A percentile compares a stretch with the other conserved stretches of the same genome.
Evolutionary conservation across 106 monocot species (phyloP).

Genomic region (Dioscorea dumetorum): DNA sequence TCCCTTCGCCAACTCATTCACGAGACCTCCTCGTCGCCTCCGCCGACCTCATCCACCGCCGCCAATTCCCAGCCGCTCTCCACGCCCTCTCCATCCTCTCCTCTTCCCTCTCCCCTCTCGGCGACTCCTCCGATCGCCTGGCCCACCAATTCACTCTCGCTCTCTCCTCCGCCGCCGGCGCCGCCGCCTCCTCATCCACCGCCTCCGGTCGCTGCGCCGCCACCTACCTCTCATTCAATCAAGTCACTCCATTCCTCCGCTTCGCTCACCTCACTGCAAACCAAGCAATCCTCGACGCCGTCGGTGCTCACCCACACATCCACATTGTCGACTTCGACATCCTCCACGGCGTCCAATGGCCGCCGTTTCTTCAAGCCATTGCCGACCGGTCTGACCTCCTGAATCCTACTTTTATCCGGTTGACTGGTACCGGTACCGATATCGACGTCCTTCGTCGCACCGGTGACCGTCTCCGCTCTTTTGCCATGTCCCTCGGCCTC

Average conservation of each 20-base stretch:
- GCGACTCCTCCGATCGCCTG: constrained; percentile 73
- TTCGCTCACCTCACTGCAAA: constrained; percentile 96
- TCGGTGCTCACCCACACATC: constrained; percentile 32
- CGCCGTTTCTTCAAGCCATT: constrained; percentile 84
- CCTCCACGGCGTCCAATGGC: constrained; percentile 89
- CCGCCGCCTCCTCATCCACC: constrained; percentile 6
- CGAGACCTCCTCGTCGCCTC: constrained; percentile 55
- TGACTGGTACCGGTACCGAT: constrained; percentile 82
- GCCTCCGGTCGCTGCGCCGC: neutral
- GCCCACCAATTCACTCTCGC: constrained; percentile 70
- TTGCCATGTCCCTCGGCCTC: constrained; percentile 61
- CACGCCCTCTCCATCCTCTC: constrained; percentile 28
- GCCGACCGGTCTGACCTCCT: constrained; percentile 48
- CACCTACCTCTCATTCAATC: constrained; percentile 64
- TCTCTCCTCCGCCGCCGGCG: constrained; percentile 45
- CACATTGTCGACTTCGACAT: constrained; percentile 95
- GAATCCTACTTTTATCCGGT: constrained; percentile 54
- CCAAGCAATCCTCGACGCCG: constrained; percentile 93
- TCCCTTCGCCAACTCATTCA: constrained; percentile 6
- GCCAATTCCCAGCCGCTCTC: constrained; percentile 38
- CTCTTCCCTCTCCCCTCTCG: constrained; percentile 37
- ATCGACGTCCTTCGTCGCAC: constrained; percentile 59
- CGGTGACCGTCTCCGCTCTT: constrained; percentile 56
- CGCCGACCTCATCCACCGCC: constrained; percentile 53
- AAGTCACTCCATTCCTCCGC: constrained; percentile 87